Evolutionary conservation across 148 eudicot genomes (phyloP).

Genomic region (Vaccinium corymbosum): DNA sequence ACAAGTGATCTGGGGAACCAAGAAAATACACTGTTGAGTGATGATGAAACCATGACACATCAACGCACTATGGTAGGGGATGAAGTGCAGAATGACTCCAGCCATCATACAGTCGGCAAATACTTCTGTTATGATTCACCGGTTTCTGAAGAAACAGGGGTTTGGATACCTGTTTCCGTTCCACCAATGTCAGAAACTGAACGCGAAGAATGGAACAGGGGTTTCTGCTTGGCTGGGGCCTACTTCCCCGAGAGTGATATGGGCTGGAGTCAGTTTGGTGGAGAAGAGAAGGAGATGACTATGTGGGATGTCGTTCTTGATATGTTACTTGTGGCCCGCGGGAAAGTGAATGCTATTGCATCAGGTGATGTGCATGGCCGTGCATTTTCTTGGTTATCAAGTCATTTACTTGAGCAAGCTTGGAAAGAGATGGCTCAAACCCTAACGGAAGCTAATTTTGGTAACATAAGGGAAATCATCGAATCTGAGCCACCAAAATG

Average conservation of each 20-base stretch:
- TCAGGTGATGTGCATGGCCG: conserved; percentile 39
- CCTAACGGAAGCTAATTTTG: conserved; percentile 44
- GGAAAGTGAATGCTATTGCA: conserved; percentile 55
- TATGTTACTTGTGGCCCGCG: conserved; percentile 54
- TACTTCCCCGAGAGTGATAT: conserved; percentile 51
- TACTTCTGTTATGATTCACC: conserved; percentile 51
- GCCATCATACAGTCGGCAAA: conserved; percentile 21
- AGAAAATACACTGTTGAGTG: conserved; percentile 4
- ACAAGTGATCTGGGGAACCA: conserved; percentile 8
- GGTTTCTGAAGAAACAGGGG: conserved; percentile 59
- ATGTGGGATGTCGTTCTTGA: conserved; percentile 77
- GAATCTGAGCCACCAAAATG: conserved; percentile 57
- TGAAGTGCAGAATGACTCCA: conserved; percentile 14
- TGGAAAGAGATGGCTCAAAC: conserved; percentile 68
- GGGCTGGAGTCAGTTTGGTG: conserved; percentile 59
- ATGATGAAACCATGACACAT: conserved; percentile 16
- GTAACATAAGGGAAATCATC: conserved; percentile 39
- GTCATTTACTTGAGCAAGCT: conserved; percentile 43
- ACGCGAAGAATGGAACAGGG: conserved; percentile 43
- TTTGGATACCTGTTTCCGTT: conserved; percentile 66
- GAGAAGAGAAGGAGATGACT: conserved; percentile 62
- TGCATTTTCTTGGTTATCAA: conserved; percentile 43
- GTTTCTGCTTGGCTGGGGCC: conserved; percentile 39
- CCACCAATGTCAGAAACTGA: conserved; percentile 52
- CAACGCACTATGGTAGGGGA: neutral